Conservation (phyloP, 345 rosid species). For the Linum usitatissimum region DNA sequence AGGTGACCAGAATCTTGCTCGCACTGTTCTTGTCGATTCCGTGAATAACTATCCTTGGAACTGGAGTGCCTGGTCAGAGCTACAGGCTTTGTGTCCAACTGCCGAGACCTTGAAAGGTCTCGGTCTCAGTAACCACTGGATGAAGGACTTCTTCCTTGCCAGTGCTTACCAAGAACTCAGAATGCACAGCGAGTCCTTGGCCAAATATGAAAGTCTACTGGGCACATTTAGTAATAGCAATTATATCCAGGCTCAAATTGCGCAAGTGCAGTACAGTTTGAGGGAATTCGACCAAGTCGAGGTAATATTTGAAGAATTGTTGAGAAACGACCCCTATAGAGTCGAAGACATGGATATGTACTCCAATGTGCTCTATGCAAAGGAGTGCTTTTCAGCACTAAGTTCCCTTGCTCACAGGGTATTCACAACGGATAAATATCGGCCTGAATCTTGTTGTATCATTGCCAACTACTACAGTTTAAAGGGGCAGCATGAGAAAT, state of each 20-base stretch:
- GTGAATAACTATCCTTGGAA: constrained; percentile 97
- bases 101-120: constrained; percentile 62
- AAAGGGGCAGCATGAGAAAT: constrained; percentile 90
- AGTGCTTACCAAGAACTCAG: constrained; percentile 79
- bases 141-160: constrained; percentile 94
- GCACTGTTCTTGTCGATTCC: constrained; percentile 70
- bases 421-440: constrained; percentile 73
- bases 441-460: constrained; percentile 96
- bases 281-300: constrained; percentile 96
- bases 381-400: constrained; percentile 78
- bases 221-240: constrained; percentile 72
- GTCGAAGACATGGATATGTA: constrained; percentile 97
- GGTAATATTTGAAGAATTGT: constrained; percentile 77
- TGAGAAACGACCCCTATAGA: constrained; percentile 74
- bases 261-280: constrained; percentile 78
- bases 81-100: constrained; percentile 69
- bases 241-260: constrained; percentile 87
- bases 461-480: constrained; percentile 95
- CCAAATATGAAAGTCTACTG: constrained; percentile 62
- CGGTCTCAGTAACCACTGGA: constrained; percentile 75
- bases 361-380: constrained; percentile 87
- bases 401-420: constrained; percentile 93
- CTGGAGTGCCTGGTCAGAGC: constrained; percentile 97
- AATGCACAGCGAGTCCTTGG: constrained; percentile 71
- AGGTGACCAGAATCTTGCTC: constrained; percentile 66